Base-by-base conservation (phyloP, 2,329 filamentous ascomycete genomes). In the Cytospora chrysosperma region DNA sequence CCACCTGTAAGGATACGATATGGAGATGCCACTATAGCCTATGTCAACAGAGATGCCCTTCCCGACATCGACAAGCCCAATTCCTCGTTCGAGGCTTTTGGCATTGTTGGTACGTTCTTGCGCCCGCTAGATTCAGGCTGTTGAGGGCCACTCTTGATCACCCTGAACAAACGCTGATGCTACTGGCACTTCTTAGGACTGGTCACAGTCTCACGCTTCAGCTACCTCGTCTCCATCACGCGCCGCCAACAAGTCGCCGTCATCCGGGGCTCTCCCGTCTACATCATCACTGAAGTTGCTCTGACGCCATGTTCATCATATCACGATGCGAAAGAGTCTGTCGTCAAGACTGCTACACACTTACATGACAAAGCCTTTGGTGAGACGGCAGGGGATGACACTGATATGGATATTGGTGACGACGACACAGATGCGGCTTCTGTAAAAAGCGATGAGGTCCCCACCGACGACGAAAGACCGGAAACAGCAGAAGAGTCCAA, bases 231-330 rank as follows among this genome's bases (percentile, higher is more conserved):
- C 63, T 89, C 92, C 13, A 96, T 99, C 70, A 93, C 89, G 26
- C 86, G 88, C 63, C 90, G 94, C 54, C 86, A 96, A 71, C 91
- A 96, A 74, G 93, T 98, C 56, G 95, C 95, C 3, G 89, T 93
- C 68, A 87, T 98, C 56, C 87, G 88, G 68, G 92, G 92, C 7
- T 88, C 85, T 61, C 89, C 93, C 0, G 81, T 98, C 61, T 99
- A 96, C 75, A 88, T 92, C 47, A 86, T 97, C 65, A 95, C 90
- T 51, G 92, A 96, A 69, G 91, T 98, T 34, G 89, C 92, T 8
- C 80, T 98, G n/a, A 96, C 96, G 7, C 95, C 95, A 0, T 87
- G 95, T 59, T 85, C 88, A 2, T 94, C 90, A 7, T 88, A 89
- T 70, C 74, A 76, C 49, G 92, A 96, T 51, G 93, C 94, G 5